Percentiles rank a stretch among this genome's conserved stretches.
phyloP scores from a whole-genome alignment of 345 rosid species.

The Eucalyptus marginata region DNA sequence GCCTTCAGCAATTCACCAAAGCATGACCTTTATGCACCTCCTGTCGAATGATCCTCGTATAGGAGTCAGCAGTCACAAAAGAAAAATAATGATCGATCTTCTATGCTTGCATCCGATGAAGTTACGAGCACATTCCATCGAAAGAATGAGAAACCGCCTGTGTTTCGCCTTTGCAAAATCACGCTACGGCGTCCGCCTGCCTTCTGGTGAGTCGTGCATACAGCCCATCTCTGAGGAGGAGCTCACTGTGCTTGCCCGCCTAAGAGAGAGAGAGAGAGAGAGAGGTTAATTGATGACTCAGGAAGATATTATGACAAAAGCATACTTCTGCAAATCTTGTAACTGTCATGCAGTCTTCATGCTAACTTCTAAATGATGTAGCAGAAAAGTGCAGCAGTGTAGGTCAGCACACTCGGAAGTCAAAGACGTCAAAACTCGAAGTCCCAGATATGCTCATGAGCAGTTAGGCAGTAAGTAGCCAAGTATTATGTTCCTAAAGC shows the following conservation, averaged over 20 bases:
- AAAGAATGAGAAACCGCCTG: background rate
- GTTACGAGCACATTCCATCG: background rate
- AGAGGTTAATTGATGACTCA: background rate
- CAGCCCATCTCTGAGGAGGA: conserved; percentile 56
- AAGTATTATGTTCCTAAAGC: background rate
- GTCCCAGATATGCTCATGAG: background rate
- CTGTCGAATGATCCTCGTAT: background rate
- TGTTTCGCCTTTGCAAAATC: background rate
- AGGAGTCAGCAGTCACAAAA: background rate
- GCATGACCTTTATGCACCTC: background rate
- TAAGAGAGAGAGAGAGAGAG: background rate
- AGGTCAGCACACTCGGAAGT: background rate
- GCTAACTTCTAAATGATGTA: background rate
- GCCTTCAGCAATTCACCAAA: background rate
- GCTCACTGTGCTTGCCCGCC: conserved; percentile 85
- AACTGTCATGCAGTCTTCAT: background rate
- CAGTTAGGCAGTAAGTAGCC: background rate
- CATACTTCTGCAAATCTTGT: background rate
- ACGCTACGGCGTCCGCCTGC: conserved; percentile 83
- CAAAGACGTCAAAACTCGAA: background rate
- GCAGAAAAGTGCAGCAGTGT: background rate
- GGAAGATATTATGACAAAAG: background rate
- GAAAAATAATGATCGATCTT: background rate
- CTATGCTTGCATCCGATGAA: background rate
- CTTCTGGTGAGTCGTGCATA: conserved; percentile 75